Percentiles rank a stretch among this genome's conserved stretches.
Evolutionary conservation across 768 basidiomycete species (phyloP).

Genomic region (Pleurotus ostreatus): DNA sequence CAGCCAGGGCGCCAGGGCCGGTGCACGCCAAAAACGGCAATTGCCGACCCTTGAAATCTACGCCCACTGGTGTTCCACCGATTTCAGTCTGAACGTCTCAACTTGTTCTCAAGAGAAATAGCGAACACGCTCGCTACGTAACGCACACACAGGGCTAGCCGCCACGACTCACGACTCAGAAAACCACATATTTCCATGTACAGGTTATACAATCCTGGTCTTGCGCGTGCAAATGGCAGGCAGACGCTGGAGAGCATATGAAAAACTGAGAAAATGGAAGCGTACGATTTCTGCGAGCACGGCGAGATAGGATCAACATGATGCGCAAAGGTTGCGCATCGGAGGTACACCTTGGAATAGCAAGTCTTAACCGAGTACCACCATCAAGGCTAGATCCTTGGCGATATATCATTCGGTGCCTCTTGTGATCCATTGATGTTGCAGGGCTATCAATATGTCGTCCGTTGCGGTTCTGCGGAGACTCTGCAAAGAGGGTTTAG

Average conservation of each 20-base stretch:
- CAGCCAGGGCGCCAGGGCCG: neutral
- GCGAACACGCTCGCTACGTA: neutral
- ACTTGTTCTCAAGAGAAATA: neutral
- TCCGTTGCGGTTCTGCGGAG: neutral
- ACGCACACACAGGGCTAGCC: neutral
- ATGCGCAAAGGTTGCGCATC: neutral
- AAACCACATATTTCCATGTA: neutral
- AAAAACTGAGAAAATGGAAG: neutral
- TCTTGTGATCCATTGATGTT: neutral
- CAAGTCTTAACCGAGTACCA: neutral
- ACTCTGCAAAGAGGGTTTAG: no score
- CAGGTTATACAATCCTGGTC: neutral
- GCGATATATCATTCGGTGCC: neutral
- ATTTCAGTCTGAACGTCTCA: neutral
- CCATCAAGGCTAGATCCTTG: neutral
- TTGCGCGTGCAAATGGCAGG: neutral
- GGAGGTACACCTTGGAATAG: neutral
- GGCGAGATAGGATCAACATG: neutral
- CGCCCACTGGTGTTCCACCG: neutral
- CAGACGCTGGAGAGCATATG: neutral
- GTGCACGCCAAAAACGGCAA: neutral
- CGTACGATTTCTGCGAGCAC: neutral
- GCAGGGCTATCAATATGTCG: neutral
- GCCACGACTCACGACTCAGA: neutral
- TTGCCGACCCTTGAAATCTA: neutral